Evolutionary conservation across 345 rosid species (phyloP).

Genomic region (Lepidium aucheri): DNA sequence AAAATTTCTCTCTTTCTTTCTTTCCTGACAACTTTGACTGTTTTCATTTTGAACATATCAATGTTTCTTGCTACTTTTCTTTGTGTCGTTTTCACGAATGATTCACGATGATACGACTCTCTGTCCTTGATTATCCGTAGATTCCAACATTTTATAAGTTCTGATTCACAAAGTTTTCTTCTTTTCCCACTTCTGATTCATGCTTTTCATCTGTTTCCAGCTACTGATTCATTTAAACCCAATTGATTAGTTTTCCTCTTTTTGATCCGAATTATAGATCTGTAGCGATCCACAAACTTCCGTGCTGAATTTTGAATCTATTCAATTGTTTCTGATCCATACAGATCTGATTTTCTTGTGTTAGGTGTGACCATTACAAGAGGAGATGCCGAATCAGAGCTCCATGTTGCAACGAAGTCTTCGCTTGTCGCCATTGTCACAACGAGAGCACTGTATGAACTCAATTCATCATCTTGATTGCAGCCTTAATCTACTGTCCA

Average conservation of each 20-base stretch:
- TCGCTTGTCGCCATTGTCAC: constrained; percentile 90
- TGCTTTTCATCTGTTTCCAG: background rate
- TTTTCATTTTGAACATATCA: background rate
- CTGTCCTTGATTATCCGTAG: background rate
- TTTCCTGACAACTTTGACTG: background rate
- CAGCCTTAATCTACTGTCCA: background rate
- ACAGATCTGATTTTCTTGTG: background rate
- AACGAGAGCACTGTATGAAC: constrained; percentile 65
- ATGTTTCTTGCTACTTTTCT: background rate
- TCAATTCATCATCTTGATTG: background rate
- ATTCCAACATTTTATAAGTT: background rate
- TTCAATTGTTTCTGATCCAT: background rate
- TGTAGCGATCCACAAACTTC: background rate
- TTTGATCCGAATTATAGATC: constrained; percentile 5
- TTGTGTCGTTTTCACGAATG: background rate
- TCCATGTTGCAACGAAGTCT: constrained; percentile 93
- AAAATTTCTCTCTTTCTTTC: background rate
- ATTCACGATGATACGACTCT: background rate
- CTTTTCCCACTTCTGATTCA: constrained; percentile 3
- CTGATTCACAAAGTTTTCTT: background rate
- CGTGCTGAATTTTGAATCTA: background rate
- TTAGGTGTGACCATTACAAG: constrained; percentile 85
- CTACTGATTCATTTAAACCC: background rate
- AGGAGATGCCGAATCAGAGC: constrained; percentile 92
- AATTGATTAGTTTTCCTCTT: background rate